phyloP scores from a whole-genome alignment of 2,329 filamentous ascomycete genomes.

The Madurella fahalii region DNA sequence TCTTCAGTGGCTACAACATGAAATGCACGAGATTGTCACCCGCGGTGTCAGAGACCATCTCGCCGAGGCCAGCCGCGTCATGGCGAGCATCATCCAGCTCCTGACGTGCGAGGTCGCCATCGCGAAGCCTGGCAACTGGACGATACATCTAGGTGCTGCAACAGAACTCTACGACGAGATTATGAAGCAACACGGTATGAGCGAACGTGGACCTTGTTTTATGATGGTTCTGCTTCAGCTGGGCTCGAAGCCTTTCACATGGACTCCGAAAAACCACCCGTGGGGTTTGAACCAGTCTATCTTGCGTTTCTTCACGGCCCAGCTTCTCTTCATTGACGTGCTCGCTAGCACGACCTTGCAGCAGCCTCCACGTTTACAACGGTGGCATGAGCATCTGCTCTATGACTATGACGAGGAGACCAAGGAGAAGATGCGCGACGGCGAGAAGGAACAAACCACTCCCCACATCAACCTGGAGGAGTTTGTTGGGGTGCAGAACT shows the following conservation, averaged over 20 bases:
- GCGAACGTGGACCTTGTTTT: constrained; percentile 26
- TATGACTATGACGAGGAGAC: constrained; percentile 15
- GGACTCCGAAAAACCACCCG: constrained; percentile 20
- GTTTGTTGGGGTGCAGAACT: constrained; percentile 54
- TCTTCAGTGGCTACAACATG: constrained; percentile 26
- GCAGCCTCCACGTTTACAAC: constrained; percentile 32
- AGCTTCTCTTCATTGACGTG: constrained; percentile 36
- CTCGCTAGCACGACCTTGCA: constrained; percentile 33
- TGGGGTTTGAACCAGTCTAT: constrained; percentile 33
- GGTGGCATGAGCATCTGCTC: constrained; percentile 30
- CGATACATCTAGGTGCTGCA: constrained; percentile 42
- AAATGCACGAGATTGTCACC: constrained; percentile 30
- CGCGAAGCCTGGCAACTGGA: constrained; percentile 37
- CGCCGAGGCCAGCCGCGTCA: constrained; percentile 29
- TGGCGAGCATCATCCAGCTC: constrained; percentile 41
- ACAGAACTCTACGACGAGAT: constrained; percentile 37
- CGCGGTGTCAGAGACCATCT: constrained; percentile 27
- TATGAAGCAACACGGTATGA: constrained; percentile 27
- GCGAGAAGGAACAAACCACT: constrained; percentile 19
- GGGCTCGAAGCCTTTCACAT: constrained; percentile 6
- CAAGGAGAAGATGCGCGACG: constrained; percentile 26
- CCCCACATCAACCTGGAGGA: constrained; percentile 44
- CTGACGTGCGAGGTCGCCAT: constrained; percentile 38
- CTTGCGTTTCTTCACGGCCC: constrained; percentile 32
- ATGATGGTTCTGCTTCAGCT: constrained; percentile 25